A percentile compares a stretch with the other conserved stretches of the same genome.
Evolutionary conservation across 2,329 filamentous ascomycete genomes (phyloP).

Genomic region (Colletotrichum magnum): DNA sequence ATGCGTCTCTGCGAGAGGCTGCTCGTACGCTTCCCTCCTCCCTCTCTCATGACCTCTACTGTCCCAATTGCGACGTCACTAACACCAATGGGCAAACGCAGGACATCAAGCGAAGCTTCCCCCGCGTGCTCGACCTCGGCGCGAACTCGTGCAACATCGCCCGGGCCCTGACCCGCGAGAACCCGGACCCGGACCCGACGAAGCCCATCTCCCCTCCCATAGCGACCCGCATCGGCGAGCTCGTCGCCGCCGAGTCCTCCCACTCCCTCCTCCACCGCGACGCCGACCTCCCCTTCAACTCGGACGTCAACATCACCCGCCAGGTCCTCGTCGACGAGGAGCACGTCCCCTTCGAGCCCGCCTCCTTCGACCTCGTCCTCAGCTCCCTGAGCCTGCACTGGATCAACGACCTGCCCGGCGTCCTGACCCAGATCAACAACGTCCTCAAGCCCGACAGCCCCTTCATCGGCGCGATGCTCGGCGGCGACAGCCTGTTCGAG

Average conservation of each 20-base stretch:
- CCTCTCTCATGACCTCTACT: not conserved
- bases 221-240: conserved; percentile 77
- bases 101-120: conserved; percentile 94
- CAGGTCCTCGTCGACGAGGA: conserved; percentile 83
- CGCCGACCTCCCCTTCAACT: conserved; percentile 80
- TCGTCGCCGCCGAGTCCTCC: conserved; percentile 89
- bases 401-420: conserved; percentile 94
- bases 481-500: conserved; percentile 94
- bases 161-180: conserved; percentile 79
- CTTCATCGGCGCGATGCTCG: conserved; percentile 96
- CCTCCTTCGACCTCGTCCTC: conserved; percentile 89
- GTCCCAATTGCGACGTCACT: not conserved
- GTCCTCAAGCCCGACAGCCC: conserved; percentile 91
- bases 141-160: conserved; percentile 97
- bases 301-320: conserved; percentile 78
- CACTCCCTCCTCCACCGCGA: conserved; percentile 85
- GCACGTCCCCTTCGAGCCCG: conserved; percentile 81
- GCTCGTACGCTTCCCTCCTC: conserved; percentile 66
- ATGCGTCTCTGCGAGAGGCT: conserved; percentile 86
- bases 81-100: conserved; percentile 50
- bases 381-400: conserved; percentile 94
- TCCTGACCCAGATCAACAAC: conserved; percentile 87
- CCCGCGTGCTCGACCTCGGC: conserved; percentile 89
- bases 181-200: conserved; percentile 73
- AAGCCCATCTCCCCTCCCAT: conserved; percentile 75